A percentile compares a stretch with the other conserved stretches of the same genome.
Evolutionary conservation across 1,139 yeast genomes (phyloP).

Genomic region (Zygosaccharomyces sapae): DNA sequence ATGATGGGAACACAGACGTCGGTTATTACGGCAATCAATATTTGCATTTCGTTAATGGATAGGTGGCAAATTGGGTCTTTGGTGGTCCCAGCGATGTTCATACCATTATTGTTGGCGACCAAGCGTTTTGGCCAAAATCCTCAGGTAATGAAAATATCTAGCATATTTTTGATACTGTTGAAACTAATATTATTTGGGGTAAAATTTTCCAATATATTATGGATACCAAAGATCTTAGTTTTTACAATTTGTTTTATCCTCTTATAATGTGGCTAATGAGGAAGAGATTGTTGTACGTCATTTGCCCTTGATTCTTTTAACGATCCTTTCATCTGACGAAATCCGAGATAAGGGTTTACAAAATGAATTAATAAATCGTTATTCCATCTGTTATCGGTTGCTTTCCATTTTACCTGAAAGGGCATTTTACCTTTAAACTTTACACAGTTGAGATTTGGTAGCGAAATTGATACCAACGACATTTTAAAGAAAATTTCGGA

Average conservation of each 20-base stretch:
- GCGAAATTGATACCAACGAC: constrained; percentile 19
- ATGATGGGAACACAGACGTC: constrained; percentile 41
- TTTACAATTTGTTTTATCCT: constrained; percentile 54
- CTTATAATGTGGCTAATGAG: constrained; percentile 66
- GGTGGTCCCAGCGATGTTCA: constrained; percentile 64
- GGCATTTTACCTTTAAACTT: constrained; percentile 50
- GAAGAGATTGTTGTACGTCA: constrained; percentile 81
- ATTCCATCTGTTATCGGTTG: constrained; percentile 37
- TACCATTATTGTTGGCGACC: constrained; percentile 53
- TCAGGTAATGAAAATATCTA: constrained; percentile 55
- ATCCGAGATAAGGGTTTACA: constrained; percentile 3
- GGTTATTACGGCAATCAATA: constrained; percentile 47
- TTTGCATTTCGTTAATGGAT: constrained; percentile 73
- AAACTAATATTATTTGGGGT: constrained; percentile 72
- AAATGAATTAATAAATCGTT: constrained; percentile 6
- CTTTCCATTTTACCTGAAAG: constrained; percentile 55
- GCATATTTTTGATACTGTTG: constrained; percentile 81
- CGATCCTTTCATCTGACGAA: constrained; percentile 37
- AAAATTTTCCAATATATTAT: constrained; percentile 46
- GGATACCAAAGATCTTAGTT: constrained; percentile 38
- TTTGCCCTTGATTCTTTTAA: constrained; percentile 63
- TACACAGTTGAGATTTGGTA: constrained; percentile 30
- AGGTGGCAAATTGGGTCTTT: constrained; percentile 87
- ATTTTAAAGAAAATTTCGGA: constrained; percentile 33
- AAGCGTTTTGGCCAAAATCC: constrained; percentile 29